phyloP scores from a whole-genome alignment of 2,329 filamentous ascomycete genomes.

The Fusarium sp. region DNA sequence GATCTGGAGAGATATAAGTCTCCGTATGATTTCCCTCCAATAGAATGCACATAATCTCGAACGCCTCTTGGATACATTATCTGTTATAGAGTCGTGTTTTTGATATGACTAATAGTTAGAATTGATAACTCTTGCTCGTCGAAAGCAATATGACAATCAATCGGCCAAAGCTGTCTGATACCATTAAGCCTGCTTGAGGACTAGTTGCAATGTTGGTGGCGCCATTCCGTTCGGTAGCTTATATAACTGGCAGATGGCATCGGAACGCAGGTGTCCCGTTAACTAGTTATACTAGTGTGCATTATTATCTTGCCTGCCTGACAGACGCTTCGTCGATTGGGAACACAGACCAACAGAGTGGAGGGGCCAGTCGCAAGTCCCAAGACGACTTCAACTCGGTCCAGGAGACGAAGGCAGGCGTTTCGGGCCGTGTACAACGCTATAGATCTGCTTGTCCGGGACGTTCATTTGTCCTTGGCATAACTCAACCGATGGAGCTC shows the following conservation, averaged over 20 bases:
- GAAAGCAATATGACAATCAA: neutral
- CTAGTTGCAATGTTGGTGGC: slow-evolving; percentile 21
- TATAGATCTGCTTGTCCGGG: neutral
- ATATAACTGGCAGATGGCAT: slow-evolving; percentile 20
- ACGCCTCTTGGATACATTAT: neutral
- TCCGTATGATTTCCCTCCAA: neutral
- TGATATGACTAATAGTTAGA: neutral
- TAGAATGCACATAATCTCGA: neutral
- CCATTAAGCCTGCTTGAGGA: slow-evolving; percentile 11
- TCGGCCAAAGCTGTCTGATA: neutral
- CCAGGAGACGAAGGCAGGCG: neutral
- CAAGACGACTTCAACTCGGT: neutral
- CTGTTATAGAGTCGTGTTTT: neutral
- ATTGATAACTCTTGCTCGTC: neutral
- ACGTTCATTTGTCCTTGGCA: neutral
- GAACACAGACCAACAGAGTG: neutral
- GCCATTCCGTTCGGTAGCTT: slow-evolving; percentile 29
- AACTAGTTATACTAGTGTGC: slow-evolving; percentile 20
- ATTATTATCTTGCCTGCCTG: slow-evolving; percentile 7
- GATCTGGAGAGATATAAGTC: neutral
- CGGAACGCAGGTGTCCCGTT: slow-evolving; percentile 4
- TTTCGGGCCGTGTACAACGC: neutral
- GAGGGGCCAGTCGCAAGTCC: neutral
- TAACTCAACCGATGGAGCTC: slow-evolving; percentile 7
- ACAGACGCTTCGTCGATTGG: slow-evolving; percentile 1